Base-by-base conservation (phyloP, 805 yeast species). In the Yarrowia yakushimensis region DNA sequence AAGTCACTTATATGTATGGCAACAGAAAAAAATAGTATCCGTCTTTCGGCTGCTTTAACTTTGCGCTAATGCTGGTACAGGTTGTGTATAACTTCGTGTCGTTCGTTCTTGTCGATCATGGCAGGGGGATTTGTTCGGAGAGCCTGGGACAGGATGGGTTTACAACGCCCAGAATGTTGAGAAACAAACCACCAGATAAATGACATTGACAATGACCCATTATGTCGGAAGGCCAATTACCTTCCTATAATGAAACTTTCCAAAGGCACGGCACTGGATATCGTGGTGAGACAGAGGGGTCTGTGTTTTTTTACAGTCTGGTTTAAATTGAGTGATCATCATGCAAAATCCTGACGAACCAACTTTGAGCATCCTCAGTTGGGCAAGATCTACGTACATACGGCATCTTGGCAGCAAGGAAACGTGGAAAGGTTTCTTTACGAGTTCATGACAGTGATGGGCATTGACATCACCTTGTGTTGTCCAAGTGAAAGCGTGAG, bases 371-470 rank as follows among this genome's bases (percentile, higher is more conserved):
- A 12, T 11, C 10, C 46, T 7, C 15, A 23, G 46, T 9, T 9
- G 22, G 34, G 5, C 15, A 18, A 13, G 52, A 45, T 45, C 52
- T 18, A 20, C 52, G 20, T 3, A 27, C 33, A 13, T 43, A 30
- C n/a, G n/a, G 25, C 52, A 45, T 11, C 52, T 45, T 30, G 52
- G 52, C 52, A 45, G 52, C 52, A 45, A 45, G 28, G 13, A 7
- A 42, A n/a, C 6, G 20, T 42, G 46, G n/a, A 8, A 13, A 39
- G 17, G 10, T 17, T 11, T 8, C 7, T 31, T 31, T 31, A 31
- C n/a, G 15, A 31, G 34, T 31, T 17, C 12, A 1, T 30, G 17
- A 13, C 27, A 25, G 8, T 25, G 27, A 25, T 25, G n/a, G n/a
- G n/a, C n/a, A n/a, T n/a, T n/a, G n/a, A n/a, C n/a, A n/a, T n/a